phyloP scores from a whole-genome alignment of 306 rosid species.

The Vicia faba region DNA sequence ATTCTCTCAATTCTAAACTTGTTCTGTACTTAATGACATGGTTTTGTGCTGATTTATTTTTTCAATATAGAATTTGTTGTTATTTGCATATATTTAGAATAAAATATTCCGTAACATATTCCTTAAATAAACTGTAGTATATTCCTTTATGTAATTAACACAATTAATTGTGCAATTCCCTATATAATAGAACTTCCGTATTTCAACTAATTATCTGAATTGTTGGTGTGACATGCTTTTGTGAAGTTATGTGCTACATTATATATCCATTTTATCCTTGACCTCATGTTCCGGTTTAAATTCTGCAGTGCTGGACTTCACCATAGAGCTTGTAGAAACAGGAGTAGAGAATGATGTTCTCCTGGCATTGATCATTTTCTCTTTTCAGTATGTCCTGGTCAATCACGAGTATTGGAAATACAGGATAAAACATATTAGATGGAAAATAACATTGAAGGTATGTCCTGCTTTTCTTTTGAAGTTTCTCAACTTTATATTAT shows the following conservation, averaged over 20 bases:
- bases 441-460: constrained; percentile 89
- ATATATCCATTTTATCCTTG: neutral
- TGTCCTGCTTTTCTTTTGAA: constrained; percentile 33
- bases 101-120: no score
- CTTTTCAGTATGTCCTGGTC: constrained; percentile 78
- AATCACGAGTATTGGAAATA: constrained; percentile 90
- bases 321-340: constrained; percentile 78
- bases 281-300: constrained; percentile 45
- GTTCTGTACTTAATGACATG: constrained; percentile 6
- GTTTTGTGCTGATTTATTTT: constrained; percentile 15
- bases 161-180: no score
- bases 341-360: constrained; percentile 83
- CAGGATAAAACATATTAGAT: constrained; percentile 74
- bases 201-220: constrained; percentile 1
- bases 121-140: no score
- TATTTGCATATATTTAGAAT: no score
- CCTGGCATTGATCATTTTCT: constrained; percentile 73
- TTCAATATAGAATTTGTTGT: neutral
- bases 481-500: constrained; percentile 11
- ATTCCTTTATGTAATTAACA: no score
- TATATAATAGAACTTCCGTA: no score
- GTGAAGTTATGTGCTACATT: constrained; percentile 17
- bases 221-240: constrained; percentile 28
- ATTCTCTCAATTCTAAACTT: constrained; percentile 9
- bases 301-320: constrained; percentile 87